Evolutionary conservation across 768 basidiomycete species (phyloP).

Genomic region (Auriscalpium orientale): DNA sequence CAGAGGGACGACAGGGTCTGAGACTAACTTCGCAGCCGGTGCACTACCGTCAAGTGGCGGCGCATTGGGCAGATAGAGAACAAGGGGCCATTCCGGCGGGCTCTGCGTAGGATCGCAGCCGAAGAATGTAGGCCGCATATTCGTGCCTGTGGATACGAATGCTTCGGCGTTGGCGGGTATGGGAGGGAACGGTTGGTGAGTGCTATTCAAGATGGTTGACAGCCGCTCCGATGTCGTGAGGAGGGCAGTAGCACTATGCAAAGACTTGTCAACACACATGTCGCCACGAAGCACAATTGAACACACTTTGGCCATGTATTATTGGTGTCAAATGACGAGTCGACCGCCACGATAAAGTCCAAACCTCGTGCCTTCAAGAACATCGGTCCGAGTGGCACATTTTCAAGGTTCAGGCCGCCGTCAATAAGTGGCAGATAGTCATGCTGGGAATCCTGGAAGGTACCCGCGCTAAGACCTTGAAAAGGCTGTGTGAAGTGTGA

Average conservation of each 20-base stretch:
- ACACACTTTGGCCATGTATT: conserved; percentile 64
- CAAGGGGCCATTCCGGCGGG: conserved; percentile 53
- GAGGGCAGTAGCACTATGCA: conserved; percentile 44
- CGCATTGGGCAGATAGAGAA: conserved; percentile 72
- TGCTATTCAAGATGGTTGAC: conserved; percentile 33
- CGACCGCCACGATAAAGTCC: conserved; percentile 73
- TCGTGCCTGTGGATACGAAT: conserved; percentile 56
- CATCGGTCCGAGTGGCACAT: conserved; percentile 63
- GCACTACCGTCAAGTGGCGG: conserved; percentile 56
- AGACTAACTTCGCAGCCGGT: conserved; percentile 56
- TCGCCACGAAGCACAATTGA: not conserved
- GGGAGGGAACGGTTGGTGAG: conserved; percentile 59
- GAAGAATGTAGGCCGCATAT: conserved; percentile 68
- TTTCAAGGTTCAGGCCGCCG: conserved; percentile 62
- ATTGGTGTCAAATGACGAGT: conserved; percentile 50
- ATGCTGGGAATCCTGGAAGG: conserved; percentile 47
- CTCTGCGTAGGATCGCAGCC: conserved; percentile 53
- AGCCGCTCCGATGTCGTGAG: conserved; percentile 38
- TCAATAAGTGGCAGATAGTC: conserved; percentile 60
- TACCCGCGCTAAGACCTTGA: conserved; percentile 38
- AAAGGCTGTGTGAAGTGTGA: conserved; percentile 29
- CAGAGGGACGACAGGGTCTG: not conserved
- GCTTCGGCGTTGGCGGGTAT: conserved; percentile 43
- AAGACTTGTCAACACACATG: not conserved
- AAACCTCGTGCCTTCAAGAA: conserved; percentile 60